Evolutionary conservation across 768 basidiomycete species (phyloP).

Genomic region (Dentipellis sp.): DNA sequence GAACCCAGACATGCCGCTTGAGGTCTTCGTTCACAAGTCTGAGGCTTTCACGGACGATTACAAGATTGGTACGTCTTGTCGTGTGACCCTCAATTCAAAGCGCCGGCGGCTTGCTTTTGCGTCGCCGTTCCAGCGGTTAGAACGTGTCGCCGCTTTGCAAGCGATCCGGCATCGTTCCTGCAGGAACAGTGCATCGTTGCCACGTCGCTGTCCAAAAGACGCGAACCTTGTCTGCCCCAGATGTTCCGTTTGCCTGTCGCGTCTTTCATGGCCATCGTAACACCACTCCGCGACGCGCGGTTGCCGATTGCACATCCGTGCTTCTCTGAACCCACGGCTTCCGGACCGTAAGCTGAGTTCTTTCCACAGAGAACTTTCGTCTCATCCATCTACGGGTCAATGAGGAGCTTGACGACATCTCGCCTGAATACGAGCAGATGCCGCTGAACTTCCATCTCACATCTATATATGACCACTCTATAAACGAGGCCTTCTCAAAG

Average conservation of each 20-base stretch:
- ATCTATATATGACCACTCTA: slow-evolving; percentile 85
- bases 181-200: background rate
- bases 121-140: background rate
- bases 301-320: background rate
- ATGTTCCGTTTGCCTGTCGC: background rate
- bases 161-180: no score
- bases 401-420: slow-evolving; percentile 72
- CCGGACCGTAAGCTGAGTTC: background rate
- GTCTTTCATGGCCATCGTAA: background rate
- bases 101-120: slow-evolving; percentile 1
- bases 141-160: no score
- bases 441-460: slow-evolving; percentile 86
- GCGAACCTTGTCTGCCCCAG: background rate
- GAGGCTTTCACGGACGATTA: slow-evolving; percentile 90
- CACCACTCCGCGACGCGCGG: background rate
- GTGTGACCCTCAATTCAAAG: slow-evolving; percentile 3
- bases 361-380: slow-evolving; percentile 68
- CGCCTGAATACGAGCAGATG: slow-evolving; percentile 68
- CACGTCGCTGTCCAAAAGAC: background rate
- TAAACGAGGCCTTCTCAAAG: slow-evolving; percentile 87
- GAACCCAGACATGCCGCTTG: slow-evolving; percentile 71
- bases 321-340: background rate
- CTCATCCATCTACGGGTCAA: slow-evolving; percentile 83
- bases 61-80: slow-evolving; percentile 56
- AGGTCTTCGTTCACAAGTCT: slow-evolving; percentile 93